Conservation (phyloP, 306 rosid genomes). For the Ormosia semicastrata region DNA sequence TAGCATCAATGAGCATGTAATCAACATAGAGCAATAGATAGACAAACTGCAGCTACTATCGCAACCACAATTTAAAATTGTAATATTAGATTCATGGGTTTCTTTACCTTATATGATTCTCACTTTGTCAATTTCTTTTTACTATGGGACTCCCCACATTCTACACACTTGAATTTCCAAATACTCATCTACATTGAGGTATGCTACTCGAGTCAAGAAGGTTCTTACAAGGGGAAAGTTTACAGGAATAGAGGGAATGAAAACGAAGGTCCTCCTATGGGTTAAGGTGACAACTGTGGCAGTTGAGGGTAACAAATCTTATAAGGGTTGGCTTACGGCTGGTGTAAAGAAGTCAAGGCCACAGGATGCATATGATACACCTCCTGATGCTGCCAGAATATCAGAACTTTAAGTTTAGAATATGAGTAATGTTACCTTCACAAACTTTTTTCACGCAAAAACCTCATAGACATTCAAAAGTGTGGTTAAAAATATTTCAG, state of each 20-base stretch:
- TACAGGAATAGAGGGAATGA: conserved; percentile 82
- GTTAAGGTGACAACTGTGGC: conserved; percentile 79
- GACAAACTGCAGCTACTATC: no score
- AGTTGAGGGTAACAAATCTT: conserved; percentile 85
- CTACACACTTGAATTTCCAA: no score
- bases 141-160: no score
- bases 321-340: conserved; percentile 83
- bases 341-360: conserved; percentile 88
- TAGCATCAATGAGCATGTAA: no score
- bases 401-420: conserved; percentile 52
- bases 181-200: conserved; percentile 64
- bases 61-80: no score
- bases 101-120: no score
- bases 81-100: no score
- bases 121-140: no score
- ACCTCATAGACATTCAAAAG: no score
- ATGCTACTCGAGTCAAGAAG: conserved; percentile 71
- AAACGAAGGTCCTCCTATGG: conserved; percentile 87
- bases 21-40: no score
- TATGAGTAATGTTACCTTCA: neutral
- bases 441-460: no score
- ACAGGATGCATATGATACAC: conserved; percentile 65
- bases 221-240: conserved; percentile 79
- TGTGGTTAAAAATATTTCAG: no score
- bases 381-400: conserved; percentile 60